phyloP scores from a whole-genome alignment of 2,329 filamentous ascomycete genomes.

The Fusarium sp. region DNA sequence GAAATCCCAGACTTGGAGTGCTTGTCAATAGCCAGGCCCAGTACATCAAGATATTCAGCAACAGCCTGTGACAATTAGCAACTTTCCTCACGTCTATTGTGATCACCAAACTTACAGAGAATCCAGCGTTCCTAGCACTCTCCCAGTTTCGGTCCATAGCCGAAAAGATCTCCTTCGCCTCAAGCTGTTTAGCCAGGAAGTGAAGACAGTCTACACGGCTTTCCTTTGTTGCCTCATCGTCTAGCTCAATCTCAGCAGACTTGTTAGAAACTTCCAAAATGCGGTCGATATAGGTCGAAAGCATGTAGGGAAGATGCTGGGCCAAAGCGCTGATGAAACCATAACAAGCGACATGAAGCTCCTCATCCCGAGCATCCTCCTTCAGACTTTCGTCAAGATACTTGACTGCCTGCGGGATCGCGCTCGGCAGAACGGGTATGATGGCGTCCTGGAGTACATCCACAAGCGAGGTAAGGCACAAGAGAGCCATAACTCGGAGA shows the following conservation, averaged over 20 bases:
- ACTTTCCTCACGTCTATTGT: neutral
- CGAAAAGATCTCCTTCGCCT: constrained; percentile 81
- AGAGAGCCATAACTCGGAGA: constrained; percentile 84
- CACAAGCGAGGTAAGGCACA: constrained; percentile 90
- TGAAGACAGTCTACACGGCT: constrained; percentile 77
- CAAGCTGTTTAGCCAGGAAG: constrained; percentile 81
- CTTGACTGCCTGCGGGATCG: constrained; percentile 77
- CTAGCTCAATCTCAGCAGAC: constrained; percentile 74
- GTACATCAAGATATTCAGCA: constrained; percentile 75
- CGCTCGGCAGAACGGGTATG: constrained; percentile 82
- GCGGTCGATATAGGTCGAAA: constrained; percentile 80
- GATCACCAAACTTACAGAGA: constrained; percentile 66
- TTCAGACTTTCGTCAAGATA: constrained; percentile 76
- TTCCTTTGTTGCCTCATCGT: constrained; percentile 72
- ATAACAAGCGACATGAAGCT: constrained; percentile 85
- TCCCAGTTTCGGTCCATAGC: constrained; percentile 80
- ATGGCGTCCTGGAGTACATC: constrained; percentile 90
- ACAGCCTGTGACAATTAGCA: constrained; percentile 66
- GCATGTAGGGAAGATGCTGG: constrained; percentile 89
- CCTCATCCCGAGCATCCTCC: constrained; percentile 66
- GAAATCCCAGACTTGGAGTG: constrained; percentile 83
- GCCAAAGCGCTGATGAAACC: constrained; percentile 83
- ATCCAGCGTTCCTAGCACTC: constrained; percentile 71
- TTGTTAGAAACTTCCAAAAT: constrained; percentile 79
- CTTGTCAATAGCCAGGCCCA: constrained; percentile 79